A percentile compares a stretch with the other conserved stretches of the same genome.
Conservation (phyloP, 129 eudicot genomes). For the Daucus carota region DH1_v3.0 NC_030382.2:44010501-44011000, state of each 20-base stretch:
- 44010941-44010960: no score
- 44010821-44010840: no score
- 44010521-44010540: conserved; percentile 15
- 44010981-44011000: no score
- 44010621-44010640: background rate
- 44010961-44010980: background rate
- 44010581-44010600: background rate
- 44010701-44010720: background rate
- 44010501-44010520: conserved; percentile 43
- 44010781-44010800: background rate
- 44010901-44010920: no score
- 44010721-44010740: background rate
- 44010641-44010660: background rate
- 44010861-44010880: no score
- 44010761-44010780: background rate
- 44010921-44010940: no score
- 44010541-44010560: background rate
- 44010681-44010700: background rate
- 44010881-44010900: no score
- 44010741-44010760: no score
- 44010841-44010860: no score
- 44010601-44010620: background rate
- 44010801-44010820: background rate
- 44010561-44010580: background rate
- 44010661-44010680: background rate